Conservation (phyloP, 1,284 basidiomycete genomes). For the Kalmanozyma brasiliensis region DNA sequence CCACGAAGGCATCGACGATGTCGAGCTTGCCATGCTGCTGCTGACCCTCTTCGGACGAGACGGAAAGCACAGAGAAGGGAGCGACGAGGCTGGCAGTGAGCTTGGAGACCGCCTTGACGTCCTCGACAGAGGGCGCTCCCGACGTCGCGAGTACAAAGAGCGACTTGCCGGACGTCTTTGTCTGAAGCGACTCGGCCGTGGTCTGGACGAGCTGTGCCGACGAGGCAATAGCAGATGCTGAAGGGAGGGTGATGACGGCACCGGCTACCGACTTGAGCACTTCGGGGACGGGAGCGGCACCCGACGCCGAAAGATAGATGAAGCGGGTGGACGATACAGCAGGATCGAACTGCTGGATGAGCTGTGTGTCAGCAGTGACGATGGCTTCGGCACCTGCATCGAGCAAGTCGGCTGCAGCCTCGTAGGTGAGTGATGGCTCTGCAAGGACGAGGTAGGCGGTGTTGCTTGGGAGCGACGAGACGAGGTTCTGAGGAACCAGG, state of each 20-base stretch:
- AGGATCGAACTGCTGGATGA: conserved; percentile 47
- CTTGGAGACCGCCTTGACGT: conserved; percentile 40
- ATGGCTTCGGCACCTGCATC: conserved; percentile 60
- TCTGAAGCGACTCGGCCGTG: conserved; percentile 45
- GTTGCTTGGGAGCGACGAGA: conserved; percentile 20
- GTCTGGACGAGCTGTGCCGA: conserved; percentile 42
- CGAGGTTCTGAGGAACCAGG: conserved; percentile 43
- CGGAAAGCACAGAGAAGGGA: conserved; percentile 48
- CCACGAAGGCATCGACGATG: conserved; percentile 58
- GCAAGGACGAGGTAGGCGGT: conserved; percentile 50
- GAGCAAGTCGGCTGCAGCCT: conserved; percentile 53
- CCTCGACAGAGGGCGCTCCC: conserved; percentile 31
- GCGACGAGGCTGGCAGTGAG: conserved; percentile 54
- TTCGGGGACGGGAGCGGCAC: conserved; percentile 39
- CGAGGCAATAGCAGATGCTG: conserved; percentile 35
- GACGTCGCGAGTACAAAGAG: conserved; percentile 54
- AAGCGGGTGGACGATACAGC: conserved; percentile 46
- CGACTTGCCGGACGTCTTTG: conserved; percentile 57
- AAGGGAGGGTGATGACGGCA: conserved; percentile 48
- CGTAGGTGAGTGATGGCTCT: conserved; percentile 38
- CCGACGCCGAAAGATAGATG: conserved; percentile 49
- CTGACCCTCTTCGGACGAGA: conserved; percentile 22
- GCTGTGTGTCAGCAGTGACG: conserved; percentile 43
- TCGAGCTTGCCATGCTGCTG: conserved; percentile 51
- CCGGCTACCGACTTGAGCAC: conserved; percentile 50